phyloP scores from a whole-genome alignment of 2,329 filamentous ascomycete species.

The Plenodomus tracheiphilus region DNA sequence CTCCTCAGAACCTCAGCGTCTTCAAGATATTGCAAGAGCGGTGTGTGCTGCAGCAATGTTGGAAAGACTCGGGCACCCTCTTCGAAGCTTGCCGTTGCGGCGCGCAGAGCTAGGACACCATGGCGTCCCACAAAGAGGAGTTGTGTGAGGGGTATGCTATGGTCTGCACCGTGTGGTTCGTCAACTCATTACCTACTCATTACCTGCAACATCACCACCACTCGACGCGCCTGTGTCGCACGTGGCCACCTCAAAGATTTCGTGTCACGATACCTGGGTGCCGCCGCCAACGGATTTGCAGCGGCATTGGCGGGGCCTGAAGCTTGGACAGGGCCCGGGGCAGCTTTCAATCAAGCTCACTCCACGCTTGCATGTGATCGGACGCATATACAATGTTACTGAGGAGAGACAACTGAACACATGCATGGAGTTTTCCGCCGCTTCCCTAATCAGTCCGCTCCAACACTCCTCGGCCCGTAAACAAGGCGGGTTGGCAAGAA shows the following conservation, averaged over 20 bases:
- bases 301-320: neutral
- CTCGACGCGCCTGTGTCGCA: slow-evolving; percentile 10
- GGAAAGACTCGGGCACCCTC: slow-evolving; percentile 9
- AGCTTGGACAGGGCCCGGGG: neutral
- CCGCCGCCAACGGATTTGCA: neutral
- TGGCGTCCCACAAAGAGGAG: slow-evolving; percentile 8
- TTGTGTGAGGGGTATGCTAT: slow-evolving; percentile 2
- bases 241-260: slow-evolving; percentile 10
- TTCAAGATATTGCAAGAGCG: neutral
- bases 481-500: too few species aligned
- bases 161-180: neutral
- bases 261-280: neutral
- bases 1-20: neutral
- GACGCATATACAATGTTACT: too few species aligned
- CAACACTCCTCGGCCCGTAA: too few species aligned
- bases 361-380: neutral
- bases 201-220: neutral
- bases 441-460: too few species aligned
- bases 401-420: too few species aligned
- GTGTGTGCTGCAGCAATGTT: slow-evolving; percentile 8
- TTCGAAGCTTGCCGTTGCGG: slow-evolving; percentile 18
- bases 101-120: slow-evolving; percentile 28
- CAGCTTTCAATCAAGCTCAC: too few species aligned
- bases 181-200: slow-evolving; percentile 3
- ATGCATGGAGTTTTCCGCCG: too few species aligned